Percentiles rank a stretch among this genome's conserved stretches.
These are phyloP conservation scores for Aristolochia fimbriata DNA, from an alignment of 164 flowering plant genomes.

Conservation along the genomic window DNA sequence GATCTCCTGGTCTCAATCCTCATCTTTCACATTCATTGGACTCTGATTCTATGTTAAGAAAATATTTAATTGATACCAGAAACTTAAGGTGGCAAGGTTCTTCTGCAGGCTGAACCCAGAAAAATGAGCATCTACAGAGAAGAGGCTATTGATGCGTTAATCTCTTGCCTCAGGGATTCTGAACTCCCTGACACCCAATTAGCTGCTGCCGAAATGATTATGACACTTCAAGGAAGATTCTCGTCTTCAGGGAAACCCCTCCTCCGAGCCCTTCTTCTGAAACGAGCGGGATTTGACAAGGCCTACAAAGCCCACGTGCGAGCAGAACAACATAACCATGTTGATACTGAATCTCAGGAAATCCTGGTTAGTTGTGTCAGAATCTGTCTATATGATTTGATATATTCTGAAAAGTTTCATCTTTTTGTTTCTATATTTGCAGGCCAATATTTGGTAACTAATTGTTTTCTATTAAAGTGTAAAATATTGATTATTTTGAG, in stretches of 20 bases:
- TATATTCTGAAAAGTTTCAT: background rate
- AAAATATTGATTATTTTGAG: background rate
- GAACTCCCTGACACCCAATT: constrained; percentile 47
- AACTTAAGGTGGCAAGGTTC: background rate
- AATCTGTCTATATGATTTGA: background rate
- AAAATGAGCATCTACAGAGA: constrained; percentile 84
- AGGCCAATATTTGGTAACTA: too few species aligned
- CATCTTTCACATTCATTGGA: too few species aligned
- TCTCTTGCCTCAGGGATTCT: constrained; percentile 55
- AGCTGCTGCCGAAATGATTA: constrained; percentile 62
- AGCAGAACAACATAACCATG: constrained; percentile 23
- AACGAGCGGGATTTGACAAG: constrained; percentile 52
- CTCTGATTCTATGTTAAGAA: too few species aligned
- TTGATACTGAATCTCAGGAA: constrained; percentile 26
- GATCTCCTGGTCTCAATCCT: constrained; percentile 54
- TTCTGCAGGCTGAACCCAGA: constrained; percentile 55
- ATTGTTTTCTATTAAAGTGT: background rate
- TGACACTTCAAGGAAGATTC: constrained; percentile 67
- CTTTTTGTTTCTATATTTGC: background rate
- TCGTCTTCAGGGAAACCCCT: constrained; percentile 60
- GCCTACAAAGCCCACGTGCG: constrained; percentile 26
- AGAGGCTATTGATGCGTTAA: constrained; percentile 66
- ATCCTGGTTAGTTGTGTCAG: constrained; percentile 26
- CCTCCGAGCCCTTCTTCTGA: constrained; percentile 46
- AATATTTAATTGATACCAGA: too few species aligned